Conservation (phyloP, 208 protist genomes). For the Angomonas ambiguus region DNA sequence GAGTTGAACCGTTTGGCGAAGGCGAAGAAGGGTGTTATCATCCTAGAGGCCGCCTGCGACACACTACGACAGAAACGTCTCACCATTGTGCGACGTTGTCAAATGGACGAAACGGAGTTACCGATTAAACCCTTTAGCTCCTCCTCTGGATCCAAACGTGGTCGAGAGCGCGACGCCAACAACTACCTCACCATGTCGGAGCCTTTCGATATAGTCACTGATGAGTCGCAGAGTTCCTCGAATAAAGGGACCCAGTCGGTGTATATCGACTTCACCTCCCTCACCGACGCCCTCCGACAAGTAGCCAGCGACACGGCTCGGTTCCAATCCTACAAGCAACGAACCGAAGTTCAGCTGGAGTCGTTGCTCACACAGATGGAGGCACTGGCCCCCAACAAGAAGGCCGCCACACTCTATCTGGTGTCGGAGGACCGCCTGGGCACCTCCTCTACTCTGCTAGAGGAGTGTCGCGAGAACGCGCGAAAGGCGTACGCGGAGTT, state of each 20-base stretch:
- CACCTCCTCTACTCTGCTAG: slow-evolving; percentile 62
- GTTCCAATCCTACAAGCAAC: slow-evolving; percentile 57
- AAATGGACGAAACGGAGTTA: slow-evolving; percentile 84
- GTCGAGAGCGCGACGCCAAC: slow-evolving; percentile 18
- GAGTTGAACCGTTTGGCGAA: slow-evolving; percentile 54
- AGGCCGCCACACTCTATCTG: slow-evolving; percentile 56
- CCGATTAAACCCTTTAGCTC: slow-evolving; percentile 41
- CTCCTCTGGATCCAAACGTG: slow-evolving; percentile 37
- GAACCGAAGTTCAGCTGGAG: slow-evolving; percentile 48
- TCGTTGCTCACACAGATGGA: slow-evolving; percentile 66
- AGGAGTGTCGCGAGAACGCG: slow-evolving; percentile 58
- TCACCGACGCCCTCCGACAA: slow-evolving; percentile 47
- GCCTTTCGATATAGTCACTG: slow-evolving; percentile 32
- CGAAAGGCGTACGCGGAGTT: slow-evolving; percentile 84
- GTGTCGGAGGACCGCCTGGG: slow-evolving; percentile 72
- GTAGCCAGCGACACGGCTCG: slow-evolving; percentile 35
- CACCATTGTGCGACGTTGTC: slow-evolving; percentile 68
- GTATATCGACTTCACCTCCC: slow-evolving; percentile 68
- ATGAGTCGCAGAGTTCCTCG: not conserved
- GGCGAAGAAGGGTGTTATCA: slow-evolving; percentile 57
- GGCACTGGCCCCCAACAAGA: slow-evolving; percentile 78
- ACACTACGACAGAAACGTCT: slow-evolving; percentile 72
- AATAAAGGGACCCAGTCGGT: slow-evolving; percentile 20
- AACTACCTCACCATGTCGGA: slow-evolving; percentile 38
- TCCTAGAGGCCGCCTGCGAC: slow-evolving; percentile 74